A percentile compares a stretch with the other conserved stretches of the same genome.
These are phyloP conservation scores for Aspergillus uvarum DNA, from an alignment of 2,329 filamentous ascomycete genomes.

Conservation along the genomic window DNA sequence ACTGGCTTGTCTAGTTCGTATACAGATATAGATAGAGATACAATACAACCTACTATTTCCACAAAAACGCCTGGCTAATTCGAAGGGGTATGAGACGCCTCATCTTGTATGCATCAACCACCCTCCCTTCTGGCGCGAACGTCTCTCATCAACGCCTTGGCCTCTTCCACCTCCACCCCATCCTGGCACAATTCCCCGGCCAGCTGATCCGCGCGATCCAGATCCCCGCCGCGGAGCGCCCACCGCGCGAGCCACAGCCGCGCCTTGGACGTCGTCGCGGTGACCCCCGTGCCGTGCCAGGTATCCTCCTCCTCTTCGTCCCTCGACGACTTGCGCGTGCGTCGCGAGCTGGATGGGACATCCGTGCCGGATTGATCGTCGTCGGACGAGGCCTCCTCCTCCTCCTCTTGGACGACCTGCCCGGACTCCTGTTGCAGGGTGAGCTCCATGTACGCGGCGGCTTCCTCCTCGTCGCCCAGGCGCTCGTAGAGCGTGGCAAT, in stretches of 20 bases:
- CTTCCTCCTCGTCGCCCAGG: conserved; percentile 73
- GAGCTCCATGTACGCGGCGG: conserved; percentile 92
- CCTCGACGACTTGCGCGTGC: conserved; percentile 30
- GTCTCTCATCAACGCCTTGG: conserved; percentile 87
- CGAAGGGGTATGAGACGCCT: neutral
- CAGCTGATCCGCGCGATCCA: conserved; percentile 71
- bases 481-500: conserved; percentile 88
- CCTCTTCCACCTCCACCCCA: conserved; percentile 93
- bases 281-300: conserved; percentile 72
- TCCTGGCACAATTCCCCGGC: conserved; percentile 93
- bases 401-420: conserved; percentile 42
- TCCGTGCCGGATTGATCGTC: conserved; percentile 37
- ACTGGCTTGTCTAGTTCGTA: neutral
- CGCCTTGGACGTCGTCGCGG: conserved; percentile 85
- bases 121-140: conserved; percentile 72
- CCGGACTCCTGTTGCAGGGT: conserved; percentile 91
- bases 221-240: conserved; percentile 74
- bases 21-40: neutral
- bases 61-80: conserved; percentile 10
- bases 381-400: conserved; percentile 33
- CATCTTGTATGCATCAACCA: conserved; percentile 9
- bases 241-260: conserved; percentile 88
- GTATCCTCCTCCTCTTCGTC: conserved; percentile 43
- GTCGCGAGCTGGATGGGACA: conserved; percentile 47
- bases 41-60: neutral